These are phyloP conservation scores for Pichia californica DNA, from an alignment of 805 yeast species.

Conservation along the genomic window DNA sequence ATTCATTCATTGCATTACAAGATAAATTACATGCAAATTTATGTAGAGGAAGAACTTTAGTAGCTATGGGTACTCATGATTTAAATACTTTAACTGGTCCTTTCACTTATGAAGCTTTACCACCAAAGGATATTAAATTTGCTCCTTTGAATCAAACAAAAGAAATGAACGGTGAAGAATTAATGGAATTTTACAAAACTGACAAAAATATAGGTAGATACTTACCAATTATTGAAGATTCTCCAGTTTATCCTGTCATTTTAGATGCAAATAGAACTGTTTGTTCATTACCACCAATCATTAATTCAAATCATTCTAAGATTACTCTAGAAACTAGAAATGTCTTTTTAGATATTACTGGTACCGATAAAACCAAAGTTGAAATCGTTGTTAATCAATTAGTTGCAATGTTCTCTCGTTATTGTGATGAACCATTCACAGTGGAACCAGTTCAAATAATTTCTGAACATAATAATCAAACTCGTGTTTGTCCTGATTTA, in stretches of 20 bases:
- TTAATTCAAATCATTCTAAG: slow-evolving; percentile 87
- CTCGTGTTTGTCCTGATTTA: slow-evolving; percentile 72
- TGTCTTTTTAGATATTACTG: slow-evolving; percentile 90
- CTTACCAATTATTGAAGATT: slow-evolving; percentile 79
- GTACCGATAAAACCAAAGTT: slow-evolving; percentile 90
- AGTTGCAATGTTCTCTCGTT: slow-evolving; percentile 93
- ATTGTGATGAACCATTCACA: slow-evolving; percentile 73
- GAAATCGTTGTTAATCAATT: slow-evolving; percentile 88
- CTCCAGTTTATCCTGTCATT: slow-evolving; percentile 88
- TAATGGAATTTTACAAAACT: slow-evolving; percentile 84
- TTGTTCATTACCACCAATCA: slow-evolving; percentile 94
- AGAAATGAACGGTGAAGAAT: slow-evolving; percentile 64
- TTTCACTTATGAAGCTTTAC: slow-evolving; percentile 79
- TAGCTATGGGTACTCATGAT: slow-evolving; percentile 98
- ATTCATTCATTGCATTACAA: slow-evolving; percentile 91
- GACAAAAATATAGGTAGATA: slow-evolving; percentile 88
- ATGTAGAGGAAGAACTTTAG: slow-evolving; percentile 95
- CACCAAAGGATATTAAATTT: slow-evolving; percentile 71
- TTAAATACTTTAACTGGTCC: slow-evolving; percentile 72
- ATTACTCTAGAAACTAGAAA: slow-evolving; percentile 79
- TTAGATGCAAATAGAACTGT: slow-evolving; percentile 70
- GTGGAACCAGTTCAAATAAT: slow-evolving; percentile 86
- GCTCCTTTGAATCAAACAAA: slow-evolving; percentile 68
- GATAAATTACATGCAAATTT: slow-evolving; percentile 92
- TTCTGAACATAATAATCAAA: slow-evolving; percentile 71